Percentiles rank a stretch among this genome's conserved stretches.
phyloP scores from a whole-genome alignment of 257 asterid genomes.

The Solanum rostratum region DNA sequence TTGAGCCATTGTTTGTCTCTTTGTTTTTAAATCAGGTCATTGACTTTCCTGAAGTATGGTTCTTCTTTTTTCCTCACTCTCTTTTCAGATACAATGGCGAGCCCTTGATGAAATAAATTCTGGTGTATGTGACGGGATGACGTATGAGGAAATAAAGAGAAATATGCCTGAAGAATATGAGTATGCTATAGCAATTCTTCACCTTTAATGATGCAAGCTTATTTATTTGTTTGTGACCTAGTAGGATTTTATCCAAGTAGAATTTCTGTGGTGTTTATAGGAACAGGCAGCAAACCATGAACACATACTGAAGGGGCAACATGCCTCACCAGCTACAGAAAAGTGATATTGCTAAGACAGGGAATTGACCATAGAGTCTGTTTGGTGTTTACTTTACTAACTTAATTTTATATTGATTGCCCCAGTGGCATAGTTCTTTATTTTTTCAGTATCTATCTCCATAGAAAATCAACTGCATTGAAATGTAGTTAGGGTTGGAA shows the following conservation, averaged over 20 bases:
- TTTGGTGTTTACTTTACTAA: background rate
- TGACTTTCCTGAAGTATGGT: background rate
- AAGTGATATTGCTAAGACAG: background rate
- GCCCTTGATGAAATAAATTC: constrained; percentile 97
- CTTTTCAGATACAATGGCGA: constrained; percentile 92
- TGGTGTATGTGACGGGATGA: constrained; percentile 97
- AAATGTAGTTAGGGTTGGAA: background rate
- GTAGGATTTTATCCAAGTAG: background rate
- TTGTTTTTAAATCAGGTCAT: background rate
- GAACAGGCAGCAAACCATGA: background rate
- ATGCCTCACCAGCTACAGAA: background rate
- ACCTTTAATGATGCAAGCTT: background rate
- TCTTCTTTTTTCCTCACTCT: constrained; percentile 2
- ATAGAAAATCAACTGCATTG: background rate
- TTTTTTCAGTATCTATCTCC: background rate
- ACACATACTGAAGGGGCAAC: background rate
- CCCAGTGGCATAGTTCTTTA: background rate
- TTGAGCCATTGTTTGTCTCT: background rate
- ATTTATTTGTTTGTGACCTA: background rate
- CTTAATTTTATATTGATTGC: background rate
- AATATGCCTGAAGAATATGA: constrained; percentile 96
- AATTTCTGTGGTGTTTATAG: background rate
- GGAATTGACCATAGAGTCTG: background rate
- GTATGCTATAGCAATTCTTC: constrained; percentile 39
- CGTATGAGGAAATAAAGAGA: constrained; percentile 95